Evolutionary conservation across 2,329 filamentous ascomycete genomes (phyloP).

Genomic region (Colletotrichum coccodes): DNA sequence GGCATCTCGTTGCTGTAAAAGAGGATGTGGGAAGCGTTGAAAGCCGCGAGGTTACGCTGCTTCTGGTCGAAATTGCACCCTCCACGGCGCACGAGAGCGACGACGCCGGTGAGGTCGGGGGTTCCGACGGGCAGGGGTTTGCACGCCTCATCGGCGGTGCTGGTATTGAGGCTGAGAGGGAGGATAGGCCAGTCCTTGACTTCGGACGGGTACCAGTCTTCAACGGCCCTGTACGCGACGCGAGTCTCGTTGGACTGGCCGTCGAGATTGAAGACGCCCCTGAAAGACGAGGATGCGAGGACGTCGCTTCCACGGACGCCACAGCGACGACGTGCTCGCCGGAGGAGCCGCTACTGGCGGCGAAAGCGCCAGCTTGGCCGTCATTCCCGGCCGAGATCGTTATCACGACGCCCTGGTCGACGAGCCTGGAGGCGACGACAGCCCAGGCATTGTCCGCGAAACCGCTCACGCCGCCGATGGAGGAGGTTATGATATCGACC

Average conservation of each 20-base stretch:
- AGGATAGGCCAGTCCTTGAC: conserved; percentile 39
- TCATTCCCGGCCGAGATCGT: conserved; percentile 56
- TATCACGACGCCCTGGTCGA: conserved; percentile 52
- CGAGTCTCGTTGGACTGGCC: conserved; percentile 15
- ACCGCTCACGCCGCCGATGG: conserved; percentile 33
- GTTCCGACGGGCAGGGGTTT: conserved; percentile 47
- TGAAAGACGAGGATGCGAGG: conserved; percentile 19
- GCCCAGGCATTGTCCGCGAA: conserved; percentile 42
- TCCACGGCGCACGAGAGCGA: conserved; percentile 55
- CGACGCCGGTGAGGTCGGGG: conserved; percentile 49
- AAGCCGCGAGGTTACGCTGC: conserved; percentile 47
- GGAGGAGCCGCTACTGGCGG: conserved; percentile 48
- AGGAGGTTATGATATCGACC: conserved; percentile 40
- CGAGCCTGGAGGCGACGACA: conserved; percentile 51
- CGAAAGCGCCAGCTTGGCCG: conserved; percentile 53
- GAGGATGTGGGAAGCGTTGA: conserved; percentile 52
- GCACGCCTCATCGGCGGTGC: conserved; percentile 47
- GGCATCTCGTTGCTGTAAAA: conserved; percentile 47
- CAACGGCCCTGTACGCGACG: conserved; percentile 19
- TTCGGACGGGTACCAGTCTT: conserved; percentile 20
- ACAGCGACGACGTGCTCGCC: conserved; percentile 54
- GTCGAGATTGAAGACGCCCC: conserved; percentile 4
- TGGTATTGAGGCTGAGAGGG: conserved; percentile 37
- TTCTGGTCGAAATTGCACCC: conserved; percentile 48
- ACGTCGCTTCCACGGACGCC: conserved; percentile 49